phyloP scores from a whole-genome alignment of 2,329 filamentous ascomycete species.

The Aspergillus sp. region DNA sequence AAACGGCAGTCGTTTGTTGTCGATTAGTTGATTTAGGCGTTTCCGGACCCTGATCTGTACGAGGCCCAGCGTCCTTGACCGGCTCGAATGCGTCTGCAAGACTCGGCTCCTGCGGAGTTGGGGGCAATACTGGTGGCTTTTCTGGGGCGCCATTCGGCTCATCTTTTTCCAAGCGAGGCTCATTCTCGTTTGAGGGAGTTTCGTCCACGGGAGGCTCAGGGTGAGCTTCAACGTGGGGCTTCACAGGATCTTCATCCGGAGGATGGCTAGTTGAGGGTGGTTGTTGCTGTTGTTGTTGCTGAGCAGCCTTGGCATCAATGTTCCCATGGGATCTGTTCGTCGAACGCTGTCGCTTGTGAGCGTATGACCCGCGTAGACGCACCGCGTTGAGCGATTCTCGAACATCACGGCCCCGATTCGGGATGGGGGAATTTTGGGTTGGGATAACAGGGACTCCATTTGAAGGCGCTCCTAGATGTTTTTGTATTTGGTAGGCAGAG shows the following conservation, averaged over 20 bases:
- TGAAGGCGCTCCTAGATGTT: conserved; percentile 78
- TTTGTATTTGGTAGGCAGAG: conserved; percentile 94
- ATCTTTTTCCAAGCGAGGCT: conserved; percentile 46
- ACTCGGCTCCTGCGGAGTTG: conserved; percentile 34
- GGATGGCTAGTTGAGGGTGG: conserved; percentile 58
- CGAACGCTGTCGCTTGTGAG: conserved; percentile 54
- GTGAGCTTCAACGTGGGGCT: conserved; percentile 34
- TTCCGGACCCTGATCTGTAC: conserved; percentile 20
- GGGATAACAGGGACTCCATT: conserved; percentile 86
- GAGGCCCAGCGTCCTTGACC: conserved; percentile 22
- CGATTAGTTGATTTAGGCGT: conserved; percentile 27
- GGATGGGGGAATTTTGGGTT: conserved; percentile 50
- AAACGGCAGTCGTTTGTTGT: conserved; percentile 21
- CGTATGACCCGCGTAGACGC: conserved; percentile 57
- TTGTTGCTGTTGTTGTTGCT: conserved; percentile 38
- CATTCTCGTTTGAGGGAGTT: conserved; percentile 57
- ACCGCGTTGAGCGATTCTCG: conserved; percentile 80
- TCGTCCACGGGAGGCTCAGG: conserved; percentile 13
- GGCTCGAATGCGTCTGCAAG: conserved; percentile 39
- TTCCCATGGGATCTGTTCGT: conserved; percentile 55
- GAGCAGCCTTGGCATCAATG: conserved; percentile 58
- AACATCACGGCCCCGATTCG: conserved; percentile 73
- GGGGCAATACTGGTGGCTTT: conserved; percentile 58
- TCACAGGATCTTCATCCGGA: conserved; percentile 42
- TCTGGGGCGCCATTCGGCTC: conserved; percentile 45